These are phyloP conservation scores for Crithidia brevicula DNA, from an alignment of 208 protist genomes.

Conservation along the genomic window DNA sequence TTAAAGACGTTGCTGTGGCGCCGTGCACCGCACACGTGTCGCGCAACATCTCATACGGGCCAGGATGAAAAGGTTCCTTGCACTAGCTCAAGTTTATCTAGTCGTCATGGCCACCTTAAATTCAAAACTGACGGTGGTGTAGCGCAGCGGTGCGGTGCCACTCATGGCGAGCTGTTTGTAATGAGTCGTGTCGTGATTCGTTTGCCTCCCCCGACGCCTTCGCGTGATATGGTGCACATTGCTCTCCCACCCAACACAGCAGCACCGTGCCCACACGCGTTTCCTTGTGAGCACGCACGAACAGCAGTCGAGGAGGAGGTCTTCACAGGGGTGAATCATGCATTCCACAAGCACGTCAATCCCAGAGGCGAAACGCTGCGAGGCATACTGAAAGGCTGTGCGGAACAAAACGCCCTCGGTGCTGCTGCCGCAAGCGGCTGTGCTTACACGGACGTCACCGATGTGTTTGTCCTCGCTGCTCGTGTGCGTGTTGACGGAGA, in stretches of 20 bases:
- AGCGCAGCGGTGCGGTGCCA: background rate
- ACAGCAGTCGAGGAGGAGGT: background rate
- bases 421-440: constrained; percentile 72
- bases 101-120: no score
- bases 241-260: no score
- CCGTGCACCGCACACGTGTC: background rate
- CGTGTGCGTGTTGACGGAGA: background rate
- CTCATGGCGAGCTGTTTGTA: constrained; percentile 17
- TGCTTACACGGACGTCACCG: constrained; percentile 48
- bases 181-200: constrained; percentile 19
- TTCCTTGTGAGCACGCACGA: background rate
- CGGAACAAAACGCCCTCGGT: constrained; percentile 89
- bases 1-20: constrained; percentile 23
- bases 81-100: no score
- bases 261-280: no score
- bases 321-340: constrained; percentile 82
- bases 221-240: background rate
- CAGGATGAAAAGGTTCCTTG: no score
- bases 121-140: no score
- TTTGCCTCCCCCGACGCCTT: background rate
- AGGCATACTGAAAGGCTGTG: constrained; percentile 86
- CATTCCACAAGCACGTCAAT: constrained; percentile 70
- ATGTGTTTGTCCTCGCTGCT: constrained; percentile 56
- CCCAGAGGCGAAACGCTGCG: constrained; percentile 38
- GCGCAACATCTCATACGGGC: background rate